Percentiles rank a stretch among this genome's conserved stretches.
Conservation (phyloP, 768 basidiomycete genomes). For the Pholiota microspora region DNA sequence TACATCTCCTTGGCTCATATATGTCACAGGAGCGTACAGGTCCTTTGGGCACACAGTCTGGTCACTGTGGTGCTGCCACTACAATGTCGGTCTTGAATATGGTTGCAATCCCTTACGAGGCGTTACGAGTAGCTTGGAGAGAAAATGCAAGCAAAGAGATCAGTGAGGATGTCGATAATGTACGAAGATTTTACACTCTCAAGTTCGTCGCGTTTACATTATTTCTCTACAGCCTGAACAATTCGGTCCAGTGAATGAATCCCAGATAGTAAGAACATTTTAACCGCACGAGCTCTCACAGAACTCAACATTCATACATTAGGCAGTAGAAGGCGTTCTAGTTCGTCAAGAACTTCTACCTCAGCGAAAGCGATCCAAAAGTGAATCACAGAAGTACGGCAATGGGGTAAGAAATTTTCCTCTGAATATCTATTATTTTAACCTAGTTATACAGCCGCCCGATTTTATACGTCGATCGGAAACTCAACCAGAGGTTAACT, state of each 20-base stretch:
- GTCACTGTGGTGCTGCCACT: background rate
- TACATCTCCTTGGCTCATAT: background rate
- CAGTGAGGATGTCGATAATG: constrained; percentile 1
- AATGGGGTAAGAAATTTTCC: background rate
- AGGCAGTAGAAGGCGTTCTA: constrained; percentile 4
- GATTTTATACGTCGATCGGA: no score
- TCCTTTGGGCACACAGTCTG: background rate
- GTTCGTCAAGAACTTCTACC: constrained; percentile 5
- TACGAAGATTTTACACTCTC: background rate
- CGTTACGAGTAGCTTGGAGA: constrained; percentile 5
- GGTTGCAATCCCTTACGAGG: constrained; percentile 13
- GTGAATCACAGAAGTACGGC: background rate
- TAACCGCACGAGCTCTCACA: no score
- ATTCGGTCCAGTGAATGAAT: background rate
- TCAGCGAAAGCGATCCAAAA: background rate
- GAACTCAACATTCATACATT: background rate
- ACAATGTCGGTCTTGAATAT: constrained; percentile 16
- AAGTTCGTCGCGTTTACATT: background rate
- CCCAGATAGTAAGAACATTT: background rate
- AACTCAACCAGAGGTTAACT: no score
- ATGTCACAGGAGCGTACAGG: background rate
- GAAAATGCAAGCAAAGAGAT: constrained; percentile 1
- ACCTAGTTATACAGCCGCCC: no score
- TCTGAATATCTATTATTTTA: background rate
- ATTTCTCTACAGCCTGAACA: background rate